Percentiles rank a stretch among this genome's conserved stretches.
phyloP scores from a whole-genome alignment of 176 grass and related monocot genomes.

The Phoenix roebelenii region DNA sequence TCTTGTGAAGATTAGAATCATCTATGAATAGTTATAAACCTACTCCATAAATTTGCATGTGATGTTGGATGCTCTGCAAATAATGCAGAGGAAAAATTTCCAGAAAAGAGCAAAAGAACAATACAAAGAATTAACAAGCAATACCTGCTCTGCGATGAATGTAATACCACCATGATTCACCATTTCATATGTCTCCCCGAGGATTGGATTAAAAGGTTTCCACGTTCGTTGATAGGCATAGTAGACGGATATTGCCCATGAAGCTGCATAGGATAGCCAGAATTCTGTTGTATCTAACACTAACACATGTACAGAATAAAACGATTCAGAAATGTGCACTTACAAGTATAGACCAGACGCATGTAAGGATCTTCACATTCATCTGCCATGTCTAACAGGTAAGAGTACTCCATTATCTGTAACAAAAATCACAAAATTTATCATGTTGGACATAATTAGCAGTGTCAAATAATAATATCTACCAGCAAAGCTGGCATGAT shows the following conservation, averaged over 20 bases:
- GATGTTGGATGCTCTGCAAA: too few species aligned
- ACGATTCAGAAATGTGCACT: conserved; percentile 23
- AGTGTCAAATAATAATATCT: too few species aligned
- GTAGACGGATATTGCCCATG: conserved; percentile 89
- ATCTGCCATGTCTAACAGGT: conserved; percentile 93
- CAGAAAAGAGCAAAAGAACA: too few species aligned
- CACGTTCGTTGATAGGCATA: conserved; percentile 68
- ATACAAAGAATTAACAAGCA: too few species aligned
- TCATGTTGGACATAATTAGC: neutral
- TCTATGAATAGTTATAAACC: too few species aligned
- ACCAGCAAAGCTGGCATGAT: too few species aligned
- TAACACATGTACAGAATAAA: conserved; percentile 8
- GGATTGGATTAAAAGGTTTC: conserved; percentile 98
- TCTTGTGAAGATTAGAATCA: too few species aligned
- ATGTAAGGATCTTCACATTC: conserved; percentile 91
- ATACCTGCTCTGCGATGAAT: conserved; percentile 87
- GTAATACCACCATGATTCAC: conserved; percentile 70
- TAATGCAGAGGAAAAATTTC: too few species aligned
- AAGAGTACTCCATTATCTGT: conserved; percentile 90
- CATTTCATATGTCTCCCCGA: conserved; percentile 95
- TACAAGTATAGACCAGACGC: conserved; percentile 81
- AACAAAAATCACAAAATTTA: conserved; percentile 1
- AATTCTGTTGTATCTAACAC: conserved; percentile 15
- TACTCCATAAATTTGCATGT: too few species aligned
- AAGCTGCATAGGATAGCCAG: conserved; percentile 47